Evolutionary conservation across 177 flowering plant genomes (phyloP).

Genomic region (Vitis hybrid): DNA sequence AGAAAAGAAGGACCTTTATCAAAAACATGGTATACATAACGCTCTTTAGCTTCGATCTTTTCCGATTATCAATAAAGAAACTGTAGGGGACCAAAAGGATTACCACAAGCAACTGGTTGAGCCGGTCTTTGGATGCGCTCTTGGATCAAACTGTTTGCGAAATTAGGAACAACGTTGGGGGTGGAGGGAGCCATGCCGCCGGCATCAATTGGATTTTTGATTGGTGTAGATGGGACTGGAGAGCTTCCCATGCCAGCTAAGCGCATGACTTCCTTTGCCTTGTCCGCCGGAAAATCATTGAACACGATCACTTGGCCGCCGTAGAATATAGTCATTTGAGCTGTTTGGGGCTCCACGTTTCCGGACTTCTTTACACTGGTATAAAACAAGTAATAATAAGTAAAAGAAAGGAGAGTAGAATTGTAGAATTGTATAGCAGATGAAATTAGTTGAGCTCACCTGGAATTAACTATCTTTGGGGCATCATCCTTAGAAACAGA

Average conservation of each 20-base stretch:
- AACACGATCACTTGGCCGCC: slow-evolving; percentile 65
- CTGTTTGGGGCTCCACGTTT: slow-evolving; percentile 22
- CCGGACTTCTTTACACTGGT: slow-evolving; percentile 16
- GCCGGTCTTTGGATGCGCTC: slow-evolving; percentile 22
- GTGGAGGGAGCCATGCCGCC: slow-evolving; percentile 5
- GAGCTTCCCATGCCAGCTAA: slow-evolving; percentile 44
- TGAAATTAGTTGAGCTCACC: slow-evolving; percentile 10
- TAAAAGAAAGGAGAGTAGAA: neutral
- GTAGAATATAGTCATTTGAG: slow-evolving; percentile 76
- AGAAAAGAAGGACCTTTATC: neutral
- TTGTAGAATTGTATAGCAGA: neutral
- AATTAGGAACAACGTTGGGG: slow-evolving; percentile 11
- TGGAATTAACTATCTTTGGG: slow-evolving; percentile 19
- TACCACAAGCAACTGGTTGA: slow-evolving; percentile 37
- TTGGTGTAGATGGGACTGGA: slow-evolving; percentile 5
- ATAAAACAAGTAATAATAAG: neutral
- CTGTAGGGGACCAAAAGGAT: neutral
- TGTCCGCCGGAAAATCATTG: slow-evolving; percentile 58
- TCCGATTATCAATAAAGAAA: neutral
- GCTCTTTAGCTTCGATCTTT: neutral
- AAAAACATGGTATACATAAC: neutral
- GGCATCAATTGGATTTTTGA: slow-evolving; percentile 15
- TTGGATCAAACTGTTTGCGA: slow-evolving; percentile 6
- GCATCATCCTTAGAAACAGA: slow-evolving; percentile 11
- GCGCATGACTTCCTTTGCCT: slow-evolving; percentile 65